Conservation (phyloP, 2,329 filamentous ascomycete genomes). For the Ascochyta pisi region DNA sequence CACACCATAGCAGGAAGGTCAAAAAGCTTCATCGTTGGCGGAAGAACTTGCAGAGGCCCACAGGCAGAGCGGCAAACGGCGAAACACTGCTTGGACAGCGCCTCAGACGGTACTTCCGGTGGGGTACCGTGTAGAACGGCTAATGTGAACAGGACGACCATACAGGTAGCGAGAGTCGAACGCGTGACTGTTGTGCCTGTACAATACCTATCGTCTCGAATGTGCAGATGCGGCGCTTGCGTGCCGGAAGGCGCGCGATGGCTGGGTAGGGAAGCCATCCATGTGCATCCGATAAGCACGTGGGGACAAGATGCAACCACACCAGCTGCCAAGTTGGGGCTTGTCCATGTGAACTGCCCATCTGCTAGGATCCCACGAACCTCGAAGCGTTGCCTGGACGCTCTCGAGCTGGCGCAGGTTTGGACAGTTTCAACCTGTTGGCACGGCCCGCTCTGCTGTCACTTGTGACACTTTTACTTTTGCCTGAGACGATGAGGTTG, state of each 20-base stretch:
- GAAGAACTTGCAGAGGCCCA: background rate
- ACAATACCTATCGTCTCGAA: background rate
- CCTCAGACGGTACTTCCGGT: conserved; percentile 1
- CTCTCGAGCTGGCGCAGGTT: conserved; percentile 13
- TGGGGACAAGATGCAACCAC: conserved; percentile 37
- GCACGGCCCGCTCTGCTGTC: background rate
- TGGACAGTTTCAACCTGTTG: background rate
- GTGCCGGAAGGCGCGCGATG: background rate
- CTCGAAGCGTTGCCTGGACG: conserved; percentile 26
- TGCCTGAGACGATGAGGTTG: conserved; percentile 2
- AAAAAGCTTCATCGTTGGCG: conserved; percentile 13
- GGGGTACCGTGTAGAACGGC: conserved; percentile 9
- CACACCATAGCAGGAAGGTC: conserved; percentile 5
- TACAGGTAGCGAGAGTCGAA: background rate
- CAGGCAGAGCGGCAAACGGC: background rate
- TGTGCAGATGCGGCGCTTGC: background rate
- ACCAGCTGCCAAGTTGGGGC: conserved; percentile 35
- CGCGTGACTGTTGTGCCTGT: background rate
- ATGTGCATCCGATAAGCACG: conserved; percentile 42
- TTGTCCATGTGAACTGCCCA: conserved; percentile 42
- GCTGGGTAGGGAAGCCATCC: conserved; percentile 1
- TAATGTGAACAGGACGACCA: background rate
- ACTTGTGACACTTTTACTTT: conserved; percentile 9
- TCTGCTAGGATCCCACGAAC: conserved; percentile 26
- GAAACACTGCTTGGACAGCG: background rate